Percentiles rank a stretch among this genome's conserved stretches.
Conservation (phyloP, 2,329 filamentous ascomycete species). For the Fusarium chuoi region DNA sequence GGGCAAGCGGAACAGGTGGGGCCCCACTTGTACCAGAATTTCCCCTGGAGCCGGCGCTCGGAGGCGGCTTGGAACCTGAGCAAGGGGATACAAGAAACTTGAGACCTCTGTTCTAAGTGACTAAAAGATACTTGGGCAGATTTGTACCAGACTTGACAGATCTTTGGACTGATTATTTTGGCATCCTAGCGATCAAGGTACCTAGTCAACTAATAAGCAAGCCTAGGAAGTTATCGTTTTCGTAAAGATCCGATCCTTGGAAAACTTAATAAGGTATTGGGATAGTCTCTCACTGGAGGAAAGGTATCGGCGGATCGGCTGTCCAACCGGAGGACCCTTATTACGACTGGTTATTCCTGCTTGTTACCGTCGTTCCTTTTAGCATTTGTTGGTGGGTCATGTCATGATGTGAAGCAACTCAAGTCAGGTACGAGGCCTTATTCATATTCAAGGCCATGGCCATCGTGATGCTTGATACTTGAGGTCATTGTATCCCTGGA, state of each 20-base stretch:
- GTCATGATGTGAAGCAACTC: constrained; percentile 6
- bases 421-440: not conserved
- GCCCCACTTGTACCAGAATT: constrained; percentile 16
- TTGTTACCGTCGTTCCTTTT: constrained; percentile 1
- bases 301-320: constrained; percentile 14
- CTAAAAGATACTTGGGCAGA: not conserved
- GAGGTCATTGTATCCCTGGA: constrained; percentile 18
- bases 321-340: constrained; percentile 41
- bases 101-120: not conserved
- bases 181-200: not conserved
- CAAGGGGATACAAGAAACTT: not conserved
- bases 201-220: not conserved
- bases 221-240: constrained; percentile 10
- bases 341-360: constrained; percentile 31
- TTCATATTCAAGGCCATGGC: not conserved
- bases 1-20: constrained; percentile 16
- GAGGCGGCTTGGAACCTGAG: not conserved
- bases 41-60: constrained; percentile 21
- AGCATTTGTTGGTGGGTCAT: not conserved
- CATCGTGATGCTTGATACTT: constrained; percentile 5
- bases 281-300: constrained; percentile 5
- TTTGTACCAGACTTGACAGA: not conserved
- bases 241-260: constrained; percentile 7
- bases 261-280: constrained; percentile 1
- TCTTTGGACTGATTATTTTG: not conserved